A percentile compares a stretch with the other conserved stretches of the same genome.
phyloP scores from a whole-genome alignment of 164 flowering plant species.

The Chimonanthus praecox region DNA sequence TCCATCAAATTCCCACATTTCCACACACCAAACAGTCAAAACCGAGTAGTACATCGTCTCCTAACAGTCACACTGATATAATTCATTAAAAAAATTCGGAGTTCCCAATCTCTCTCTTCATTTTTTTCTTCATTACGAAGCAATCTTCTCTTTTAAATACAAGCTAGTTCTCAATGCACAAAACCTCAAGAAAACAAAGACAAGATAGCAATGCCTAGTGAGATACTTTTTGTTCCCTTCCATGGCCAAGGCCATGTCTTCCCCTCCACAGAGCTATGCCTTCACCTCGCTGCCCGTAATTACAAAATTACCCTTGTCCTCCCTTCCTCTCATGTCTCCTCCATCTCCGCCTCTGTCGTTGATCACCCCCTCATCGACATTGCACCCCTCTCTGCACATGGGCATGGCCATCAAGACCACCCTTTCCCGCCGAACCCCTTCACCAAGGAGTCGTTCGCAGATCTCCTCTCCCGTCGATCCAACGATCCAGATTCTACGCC shows the following conservation, averaged over 20 bases:
- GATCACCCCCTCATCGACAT: slow-evolving; percentile 26
- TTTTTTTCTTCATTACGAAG: not conserved
- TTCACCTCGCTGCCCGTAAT: slow-evolving; percentile 27
- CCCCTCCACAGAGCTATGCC: slow-evolving; percentile 53
- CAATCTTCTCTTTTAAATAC: not conserved
- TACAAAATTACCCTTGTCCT: slow-evolving; percentile 35
- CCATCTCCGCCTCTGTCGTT: slow-evolving; percentile 29
- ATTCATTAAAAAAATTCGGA: too few relatives aligned
- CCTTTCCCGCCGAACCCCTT: slow-evolving; percentile 2
- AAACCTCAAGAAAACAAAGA: not conserved
- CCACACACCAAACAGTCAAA: not conserved
- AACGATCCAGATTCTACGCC: slow-evolving; percentile 6
- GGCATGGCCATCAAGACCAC: not conserved
- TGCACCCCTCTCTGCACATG: slow-evolving; percentile 14
- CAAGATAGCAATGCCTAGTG: slow-evolving; percentile 8
- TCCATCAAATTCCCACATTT: too few relatives aligned
- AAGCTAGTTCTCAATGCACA: not conserved
- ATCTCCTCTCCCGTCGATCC: slow-evolving; percentile 16
- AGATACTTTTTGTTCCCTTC: slow-evolving; percentile 40
- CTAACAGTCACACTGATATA: not conserved
- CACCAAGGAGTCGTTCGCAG: slow-evolving; percentile 19
- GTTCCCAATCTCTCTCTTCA: not conserved
- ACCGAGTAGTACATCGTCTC: not conserved
- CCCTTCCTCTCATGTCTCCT: slow-evolving; percentile 32
- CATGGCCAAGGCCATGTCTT: slow-evolving; percentile 55